Conservation (phyloP, 768 basidiomycete species). For the Russula sp. region DNA sequence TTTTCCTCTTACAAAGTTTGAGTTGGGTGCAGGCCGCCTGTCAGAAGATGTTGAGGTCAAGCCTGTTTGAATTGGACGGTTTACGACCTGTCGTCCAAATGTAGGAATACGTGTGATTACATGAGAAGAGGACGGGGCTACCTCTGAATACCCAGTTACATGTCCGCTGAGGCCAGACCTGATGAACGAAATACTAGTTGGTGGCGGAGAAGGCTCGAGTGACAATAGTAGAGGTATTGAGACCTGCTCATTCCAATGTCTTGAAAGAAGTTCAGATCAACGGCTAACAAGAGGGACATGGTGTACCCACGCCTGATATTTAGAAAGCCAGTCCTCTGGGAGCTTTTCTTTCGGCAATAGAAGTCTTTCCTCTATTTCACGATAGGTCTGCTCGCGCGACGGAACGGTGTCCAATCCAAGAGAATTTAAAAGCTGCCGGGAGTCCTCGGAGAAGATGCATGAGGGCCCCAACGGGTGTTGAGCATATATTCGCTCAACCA, state of each 20-base stretch:
- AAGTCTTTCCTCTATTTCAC: conserved; percentile 67
- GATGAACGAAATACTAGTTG: conserved; percentile 66
- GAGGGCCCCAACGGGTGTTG: not conserved
- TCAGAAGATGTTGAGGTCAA: conserved; percentile 80
- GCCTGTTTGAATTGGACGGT: conserved; percentile 53
- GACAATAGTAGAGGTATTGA: conserved; percentile 57
- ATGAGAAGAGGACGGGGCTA: conserved; percentile 25
- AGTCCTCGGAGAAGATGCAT: conserved; percentile 27
- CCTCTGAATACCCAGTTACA: conserved; percentile 78
- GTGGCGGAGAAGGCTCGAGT: conserved; percentile 61
- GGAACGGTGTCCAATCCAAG: conserved; percentile 55
- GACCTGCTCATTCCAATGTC: conserved; percentile 64
- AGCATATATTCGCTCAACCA: conserved; percentile 1
- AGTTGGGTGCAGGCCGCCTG: conserved; percentile 71
- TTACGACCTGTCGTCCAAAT: conserved; percentile 39
- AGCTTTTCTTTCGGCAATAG: conserved; percentile 61
- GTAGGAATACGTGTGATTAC: not conserved
- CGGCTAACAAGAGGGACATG: conserved; percentile 12
- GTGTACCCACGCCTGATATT: conserved; percentile 71
- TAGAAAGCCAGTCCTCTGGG: conserved; percentile 64
- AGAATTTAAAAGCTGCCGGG: conserved; percentile 39
- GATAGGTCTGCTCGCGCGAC: conserved; percentile 50
- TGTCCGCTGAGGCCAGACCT: conserved; percentile 74
- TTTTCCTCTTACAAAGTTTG: conserved; percentile 89
- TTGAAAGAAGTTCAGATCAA: conserved; percentile 28